phyloP scores from a whole-genome alignment of 108 stramenopile genomes.

The Fragilariopsis cylindrus region DNA sequence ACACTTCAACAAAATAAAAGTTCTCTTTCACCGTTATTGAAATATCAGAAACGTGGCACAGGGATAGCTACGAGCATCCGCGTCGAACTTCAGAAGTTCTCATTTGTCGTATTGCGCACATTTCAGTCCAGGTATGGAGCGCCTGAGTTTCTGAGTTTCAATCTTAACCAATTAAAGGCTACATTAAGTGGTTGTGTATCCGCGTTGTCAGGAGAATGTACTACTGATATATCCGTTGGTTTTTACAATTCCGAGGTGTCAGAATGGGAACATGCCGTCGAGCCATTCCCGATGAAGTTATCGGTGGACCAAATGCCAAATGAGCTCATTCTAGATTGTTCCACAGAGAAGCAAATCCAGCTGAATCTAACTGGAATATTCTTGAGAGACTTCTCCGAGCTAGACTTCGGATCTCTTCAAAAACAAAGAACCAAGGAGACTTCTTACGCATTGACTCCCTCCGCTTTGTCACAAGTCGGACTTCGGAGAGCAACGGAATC shows the following conservation, averaged over 20 bases:
- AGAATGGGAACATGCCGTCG: constrained; percentile 71
- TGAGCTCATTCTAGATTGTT: constrained; percentile 45
- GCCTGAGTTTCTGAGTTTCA: constrained; percentile 67
- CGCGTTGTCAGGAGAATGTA: constrained; percentile 62
- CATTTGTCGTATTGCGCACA: constrained; percentile 56
- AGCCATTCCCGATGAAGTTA: constrained; percentile 42
- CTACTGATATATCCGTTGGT: constrained; percentile 38
- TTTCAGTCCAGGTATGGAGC: constrained; percentile 50
- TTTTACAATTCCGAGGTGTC: constrained; percentile 56
- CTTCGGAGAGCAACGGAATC: constrained; percentile 51
- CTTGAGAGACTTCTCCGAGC: constrained; percentile 55
- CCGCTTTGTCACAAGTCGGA: constrained; percentile 51
- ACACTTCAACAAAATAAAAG: not conserved
- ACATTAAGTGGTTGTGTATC: constrained; percentile 63
- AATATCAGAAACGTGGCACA: constrained; percentile 64
- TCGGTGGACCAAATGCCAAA: constrained; percentile 73
- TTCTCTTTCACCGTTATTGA: constrained; percentile 31
- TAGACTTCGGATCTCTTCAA: constrained; percentile 38
- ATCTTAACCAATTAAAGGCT: constrained; percentile 48
- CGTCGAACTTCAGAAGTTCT: constrained; percentile 56
- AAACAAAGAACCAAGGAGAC: constrained; percentile 12
- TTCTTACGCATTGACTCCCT: constrained; percentile 33
- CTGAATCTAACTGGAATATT: constrained; percentile 61
- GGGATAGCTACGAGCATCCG: constrained; percentile 71
- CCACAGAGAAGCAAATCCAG: constrained; percentile 33